Percentiles rank a stretch among this genome's conserved stretches.
These are phyloP conservation scores for Meripilus lineatus DNA, from an alignment of 1,284 basidiomycete genomes.

Conservation along the genomic window DNA sequence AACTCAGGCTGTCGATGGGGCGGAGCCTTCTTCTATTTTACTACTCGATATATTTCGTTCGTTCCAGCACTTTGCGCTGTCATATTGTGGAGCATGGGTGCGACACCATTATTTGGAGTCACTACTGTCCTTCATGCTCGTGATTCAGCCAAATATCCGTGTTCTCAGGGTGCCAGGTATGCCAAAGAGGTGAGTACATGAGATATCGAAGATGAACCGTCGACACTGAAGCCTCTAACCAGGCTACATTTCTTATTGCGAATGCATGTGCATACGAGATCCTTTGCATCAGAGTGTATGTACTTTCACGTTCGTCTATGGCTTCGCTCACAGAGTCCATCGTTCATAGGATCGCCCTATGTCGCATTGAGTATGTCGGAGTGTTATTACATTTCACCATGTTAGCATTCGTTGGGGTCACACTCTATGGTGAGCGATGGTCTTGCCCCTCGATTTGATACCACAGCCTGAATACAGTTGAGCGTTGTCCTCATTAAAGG, in stretches of 20 bases:
- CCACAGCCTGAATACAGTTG: background rate
- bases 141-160: background rate
- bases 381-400: background rate
- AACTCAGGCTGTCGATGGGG: background rate
- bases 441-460: background rate
- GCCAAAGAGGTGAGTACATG: background rate
- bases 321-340: background rate
- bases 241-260: background rate
- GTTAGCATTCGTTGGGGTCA: background rate
- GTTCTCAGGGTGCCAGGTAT: too few relatives aligned
- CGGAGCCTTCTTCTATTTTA: background rate
- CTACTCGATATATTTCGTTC: background rate
- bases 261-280: background rate
- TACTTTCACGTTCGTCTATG: background rate
- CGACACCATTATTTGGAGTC: too few relatives aligned
- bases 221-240: background rate
- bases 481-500: too few relatives aligned
- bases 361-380: background rate
- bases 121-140: background rate
- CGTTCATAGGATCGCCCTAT: background rate
- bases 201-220: background rate
- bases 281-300: constrained; percentile 1
- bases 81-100: too few relatives aligned
- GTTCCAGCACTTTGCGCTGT: background rate
- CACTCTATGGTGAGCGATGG: constrained; percentile 1